Conservation (phyloP, 208 protist species). For the Trichomonas gallinae region DNA sequence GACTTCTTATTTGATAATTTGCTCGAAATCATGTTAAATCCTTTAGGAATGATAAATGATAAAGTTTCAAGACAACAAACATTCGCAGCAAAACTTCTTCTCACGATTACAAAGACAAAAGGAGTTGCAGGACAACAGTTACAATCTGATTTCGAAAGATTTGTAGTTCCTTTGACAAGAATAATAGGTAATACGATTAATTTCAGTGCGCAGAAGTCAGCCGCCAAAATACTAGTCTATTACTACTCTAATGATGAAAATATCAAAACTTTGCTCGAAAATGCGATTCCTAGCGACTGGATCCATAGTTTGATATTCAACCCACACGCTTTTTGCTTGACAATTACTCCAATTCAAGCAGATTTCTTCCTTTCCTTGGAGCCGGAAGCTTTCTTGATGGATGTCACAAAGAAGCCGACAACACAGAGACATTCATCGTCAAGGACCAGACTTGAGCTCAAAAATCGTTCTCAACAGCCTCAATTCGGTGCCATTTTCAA, state of each 20-base stretch:
- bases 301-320: background rate
- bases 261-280: background rate
- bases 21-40: background rate
- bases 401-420: background rate
- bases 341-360: background rate
- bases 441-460: background rate
- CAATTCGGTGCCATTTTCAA: background rate
- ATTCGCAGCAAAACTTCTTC: background rate
- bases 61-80: background rate
- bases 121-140: background rate
- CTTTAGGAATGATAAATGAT: background rate
- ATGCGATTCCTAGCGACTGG: background rate
- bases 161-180: background rate
- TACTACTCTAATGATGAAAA: no score
- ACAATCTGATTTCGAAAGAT: background rate
- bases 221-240: background rate
- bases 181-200: background rate
- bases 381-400: background rate
- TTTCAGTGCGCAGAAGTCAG: background rate
- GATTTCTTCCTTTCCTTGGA: background rate
- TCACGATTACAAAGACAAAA: background rate
- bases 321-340: background rate
- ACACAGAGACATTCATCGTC: background rate
- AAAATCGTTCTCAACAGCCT: background rate
- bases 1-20: background rate